Conservation (phyloP, 345 rosid species). For the Erucastrum elatum region DNA sequence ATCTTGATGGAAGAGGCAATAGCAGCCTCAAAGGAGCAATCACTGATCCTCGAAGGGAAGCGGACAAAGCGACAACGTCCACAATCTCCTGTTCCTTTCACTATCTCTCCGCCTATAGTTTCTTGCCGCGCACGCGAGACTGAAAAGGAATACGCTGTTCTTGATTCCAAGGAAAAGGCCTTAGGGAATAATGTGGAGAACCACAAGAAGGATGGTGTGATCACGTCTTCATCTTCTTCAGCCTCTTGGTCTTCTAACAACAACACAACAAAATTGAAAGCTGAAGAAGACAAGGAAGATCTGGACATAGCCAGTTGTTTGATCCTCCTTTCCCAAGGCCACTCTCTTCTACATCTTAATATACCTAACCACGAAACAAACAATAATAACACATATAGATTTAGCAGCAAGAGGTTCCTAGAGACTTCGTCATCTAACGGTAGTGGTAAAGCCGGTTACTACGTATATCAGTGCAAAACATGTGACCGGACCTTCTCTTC, state of each 20-base stretch:
- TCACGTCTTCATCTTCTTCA: slow-evolving; percentile 39
- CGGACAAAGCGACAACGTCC: slow-evolving; percentile 70
- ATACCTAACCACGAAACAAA: slow-evolving; percentile 16
- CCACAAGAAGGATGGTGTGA: slow-evolving; percentile 8
- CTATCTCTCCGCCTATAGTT: slow-evolving; percentile 40
- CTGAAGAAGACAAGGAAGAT: slow-evolving; percentile 53
- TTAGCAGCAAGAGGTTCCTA: slow-evolving; percentile 62
- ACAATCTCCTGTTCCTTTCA: slow-evolving; percentile 58
- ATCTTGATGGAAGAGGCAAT: slow-evolving; percentile 51
- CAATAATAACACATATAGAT: slow-evolving; percentile 39
- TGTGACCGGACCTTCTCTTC: slow-evolving; percentile 84
- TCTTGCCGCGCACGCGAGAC: slow-evolving; percentile 12
- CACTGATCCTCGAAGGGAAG: slow-evolving; percentile 61
- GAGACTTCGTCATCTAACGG: slow-evolving; percentile 49
- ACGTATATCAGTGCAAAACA: slow-evolving; percentile 86
- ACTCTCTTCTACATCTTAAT: slow-evolving; percentile 27
- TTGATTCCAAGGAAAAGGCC: slow-evolving; percentile 40
- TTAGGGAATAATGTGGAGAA: slow-evolving; percentile 22
- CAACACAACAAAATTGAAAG: slow-evolving; percentile 35
- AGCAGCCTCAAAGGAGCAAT: slow-evolving; percentile 39
- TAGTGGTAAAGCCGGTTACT: slow-evolving; percentile 61
- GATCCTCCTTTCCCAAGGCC: slow-evolving; percentile 82
- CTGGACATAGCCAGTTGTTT: slow-evolving; percentile 90
- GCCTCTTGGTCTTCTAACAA: slow-evolving; percentile 42
- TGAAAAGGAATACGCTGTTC: slow-evolving; percentile 35